Evolutionary conservation across 176 grass and related monocot genomes (phyloP).

Genomic region (Thalia dealbata): DNA sequence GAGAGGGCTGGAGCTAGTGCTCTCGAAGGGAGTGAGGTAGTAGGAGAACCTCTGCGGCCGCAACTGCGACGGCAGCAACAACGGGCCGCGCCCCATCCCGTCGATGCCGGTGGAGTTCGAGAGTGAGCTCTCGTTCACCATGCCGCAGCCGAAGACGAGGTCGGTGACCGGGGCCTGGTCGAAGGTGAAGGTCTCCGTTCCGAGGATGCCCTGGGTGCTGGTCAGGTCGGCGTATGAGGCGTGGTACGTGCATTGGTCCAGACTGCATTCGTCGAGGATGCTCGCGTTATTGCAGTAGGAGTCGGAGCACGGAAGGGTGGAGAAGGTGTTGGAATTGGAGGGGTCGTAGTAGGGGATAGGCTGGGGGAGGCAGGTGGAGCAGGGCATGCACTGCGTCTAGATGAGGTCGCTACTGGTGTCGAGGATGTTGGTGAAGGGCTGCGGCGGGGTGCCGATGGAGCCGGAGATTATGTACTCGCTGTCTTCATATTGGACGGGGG

Average conservation of each 20-base stretch:
- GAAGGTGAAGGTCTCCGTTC: background rate
- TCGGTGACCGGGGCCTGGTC: background rate
- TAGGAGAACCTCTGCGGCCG: background rate
- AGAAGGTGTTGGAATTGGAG: conserved; percentile 1
- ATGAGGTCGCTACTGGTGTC: conserved; percentile 11
- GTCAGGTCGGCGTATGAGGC: background rate
- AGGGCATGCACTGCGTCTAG: conserved; percentile 4
- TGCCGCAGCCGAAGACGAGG: background rate
- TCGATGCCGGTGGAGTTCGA: background rate
- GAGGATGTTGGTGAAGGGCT: background rate
- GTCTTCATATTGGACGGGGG: background rate
- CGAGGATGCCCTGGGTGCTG: background rate
- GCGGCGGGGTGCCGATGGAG: background rate
- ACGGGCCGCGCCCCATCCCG: background rate
- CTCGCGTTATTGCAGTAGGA: background rate
- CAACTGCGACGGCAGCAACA: background rate
- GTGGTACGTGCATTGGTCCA: background rate
- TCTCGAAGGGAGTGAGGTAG: background rate
- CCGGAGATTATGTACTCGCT: background rate
- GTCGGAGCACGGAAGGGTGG: background rate
- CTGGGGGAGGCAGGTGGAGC: background rate
- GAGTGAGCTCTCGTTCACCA: background rate
- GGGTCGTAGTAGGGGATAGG: background rate
- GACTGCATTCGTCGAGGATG: too few species aligned
- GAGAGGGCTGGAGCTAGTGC: too few species aligned